These are phyloP conservation scores for Chrysoporthe austroafricana DNA, from an alignment of 2,329 filamentous ascomycete genomes.

Conservation along the genomic window DNA sequence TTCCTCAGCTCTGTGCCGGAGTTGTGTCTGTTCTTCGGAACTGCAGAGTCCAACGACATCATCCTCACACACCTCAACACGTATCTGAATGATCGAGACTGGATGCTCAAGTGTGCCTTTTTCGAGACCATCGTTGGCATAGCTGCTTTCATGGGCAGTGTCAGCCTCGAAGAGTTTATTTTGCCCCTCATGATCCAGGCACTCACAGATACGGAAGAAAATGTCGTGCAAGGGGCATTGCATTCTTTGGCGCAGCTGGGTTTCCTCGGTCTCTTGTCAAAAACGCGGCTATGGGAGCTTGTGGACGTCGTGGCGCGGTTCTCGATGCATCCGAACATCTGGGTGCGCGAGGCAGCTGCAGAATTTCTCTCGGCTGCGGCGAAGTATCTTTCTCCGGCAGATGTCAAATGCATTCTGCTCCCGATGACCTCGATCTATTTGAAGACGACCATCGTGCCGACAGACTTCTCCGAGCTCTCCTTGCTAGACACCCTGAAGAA, in stretches of 20 bases:
- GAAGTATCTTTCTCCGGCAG: conserved; percentile 75
- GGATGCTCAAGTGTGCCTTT: conserved; percentile 95
- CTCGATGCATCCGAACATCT: conserved; percentile 90
- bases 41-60: conserved; percentile 91
- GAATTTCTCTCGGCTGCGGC: conserved; percentile 81
- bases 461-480: conserved; percentile 68
- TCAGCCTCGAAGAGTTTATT: conserved; percentile 91
- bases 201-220: conserved; percentile 89
- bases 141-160: conserved; percentile 85
- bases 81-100: conserved; percentile 94
- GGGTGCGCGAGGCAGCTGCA: conserved; percentile 89
- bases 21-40: conserved; percentile 93
- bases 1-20: conserved; percentile 91
- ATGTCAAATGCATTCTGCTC: conserved; percentile 80
- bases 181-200: conserved; percentile 95
- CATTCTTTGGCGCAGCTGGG: conserved; percentile 88
- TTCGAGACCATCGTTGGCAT: conserved; percentile 96
- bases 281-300: conserved; percentile 84
- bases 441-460: conserved; percentile 68
- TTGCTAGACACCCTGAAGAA: conserved; percentile 83
- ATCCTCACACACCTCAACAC: conserved; percentile 95
- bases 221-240: conserved; percentile 88
- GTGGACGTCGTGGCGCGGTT: conserved; percentile 83
- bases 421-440: conserved; percentile 83
- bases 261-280: conserved; percentile 82